These are phyloP conservation scores for Curvularia sp. DNA, from an alignment of 2,329 filamentous ascomycete genomes.

Conservation along the genomic window DNA sequence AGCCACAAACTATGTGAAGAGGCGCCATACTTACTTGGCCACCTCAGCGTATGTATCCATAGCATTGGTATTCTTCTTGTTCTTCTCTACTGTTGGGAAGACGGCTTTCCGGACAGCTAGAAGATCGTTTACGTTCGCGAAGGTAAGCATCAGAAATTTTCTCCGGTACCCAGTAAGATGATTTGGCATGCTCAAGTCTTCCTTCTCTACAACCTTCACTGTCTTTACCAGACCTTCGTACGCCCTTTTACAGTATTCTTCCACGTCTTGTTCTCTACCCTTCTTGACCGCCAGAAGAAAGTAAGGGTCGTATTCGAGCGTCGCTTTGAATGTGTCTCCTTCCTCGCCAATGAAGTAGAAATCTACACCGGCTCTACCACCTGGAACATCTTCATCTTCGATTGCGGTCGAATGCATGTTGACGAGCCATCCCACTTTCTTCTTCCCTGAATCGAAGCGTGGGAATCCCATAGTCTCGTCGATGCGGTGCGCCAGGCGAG, in stretches of 20 bases:
- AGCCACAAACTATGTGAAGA: slow-evolving; percentile 12
- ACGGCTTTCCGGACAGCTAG: slow-evolving; percentile 84
- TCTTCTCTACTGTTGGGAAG: slow-evolving; percentile 91
- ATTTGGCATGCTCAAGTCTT: slow-evolving; percentile 94
- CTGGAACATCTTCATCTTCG: slow-evolving; percentile 81
- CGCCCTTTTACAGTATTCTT: slow-evolving; percentile 86
- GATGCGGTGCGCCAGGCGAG: slow-evolving; percentile 82
- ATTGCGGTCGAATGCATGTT: slow-evolving; percentile 92
- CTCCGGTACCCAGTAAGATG: slow-evolving; percentile 90
- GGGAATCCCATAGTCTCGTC: slow-evolving; percentile 95
- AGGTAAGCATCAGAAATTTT: slow-evolving; percentile 85
- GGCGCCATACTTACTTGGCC: slow-evolving; percentile 69
- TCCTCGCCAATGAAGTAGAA: slow-evolving; percentile 88
- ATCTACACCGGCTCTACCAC: slow-evolving; percentile 88
- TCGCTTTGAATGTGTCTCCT: slow-evolving; percentile 91
- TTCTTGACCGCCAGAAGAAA: slow-evolving; percentile 90
- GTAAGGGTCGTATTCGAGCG: slow-evolving; percentile 95
- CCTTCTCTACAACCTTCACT: slow-evolving; percentile 81
- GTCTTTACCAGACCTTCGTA: slow-evolving; percentile 84
- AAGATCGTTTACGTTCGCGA: slow-evolving; percentile 86
- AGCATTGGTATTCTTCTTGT: slow-evolving; percentile 92
- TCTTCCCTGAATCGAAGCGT: slow-evolving; percentile 86
- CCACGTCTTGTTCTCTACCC: slow-evolving; percentile 88
- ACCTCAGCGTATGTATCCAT: slow-evolving; percentile 99
- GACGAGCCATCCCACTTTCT: slow-evolving; percentile 88